Percentiles rank a stretch among this genome's conserved stretches.
Evolutionary conservation across 1,284 basidiomycete species (phyloP).

Genomic region (Golubevia sp.): DNA sequence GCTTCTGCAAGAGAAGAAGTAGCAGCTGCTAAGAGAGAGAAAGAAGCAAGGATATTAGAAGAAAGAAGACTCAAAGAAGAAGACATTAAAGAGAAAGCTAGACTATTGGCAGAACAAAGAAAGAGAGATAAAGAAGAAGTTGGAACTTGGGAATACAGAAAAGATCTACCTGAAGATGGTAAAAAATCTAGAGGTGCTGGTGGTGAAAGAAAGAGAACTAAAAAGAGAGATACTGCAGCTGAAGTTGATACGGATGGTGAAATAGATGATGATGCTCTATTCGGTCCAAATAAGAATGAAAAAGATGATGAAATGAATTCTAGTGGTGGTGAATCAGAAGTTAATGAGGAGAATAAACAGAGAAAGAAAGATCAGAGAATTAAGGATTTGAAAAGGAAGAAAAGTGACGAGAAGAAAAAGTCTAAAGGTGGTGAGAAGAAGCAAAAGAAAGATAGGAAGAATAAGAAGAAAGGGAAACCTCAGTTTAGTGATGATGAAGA

Average conservation of each 20-base stretch:
- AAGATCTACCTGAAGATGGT: no score
- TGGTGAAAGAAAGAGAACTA: no score
- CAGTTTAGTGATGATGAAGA: constrained; percentile 8
- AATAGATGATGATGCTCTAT: background rate
- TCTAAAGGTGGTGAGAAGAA: constrained; percentile 1
- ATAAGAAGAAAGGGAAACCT: constrained; percentile 9
- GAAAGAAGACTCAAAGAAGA: constrained; percentile 44
- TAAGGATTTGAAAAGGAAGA: constrained; percentile 7
- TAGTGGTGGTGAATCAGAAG: background rate
- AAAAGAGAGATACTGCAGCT: background rate
- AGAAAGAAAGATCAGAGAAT: background rate
- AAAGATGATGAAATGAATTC: constrained; percentile 3
- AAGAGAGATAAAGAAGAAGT: constrained; percentile 2
- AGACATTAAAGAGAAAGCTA: constrained; percentile 14
- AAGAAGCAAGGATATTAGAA: constrained; percentile 35
- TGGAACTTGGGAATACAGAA: no score
- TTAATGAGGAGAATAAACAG: background rate
- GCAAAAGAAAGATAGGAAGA: constrained; percentile 25
- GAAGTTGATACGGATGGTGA: background rate
- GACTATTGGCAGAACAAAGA: constrained; percentile 7
- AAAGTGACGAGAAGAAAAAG: background rate
- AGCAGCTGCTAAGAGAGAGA: constrained; percentile 3
- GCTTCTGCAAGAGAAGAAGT: constrained; percentile 37
- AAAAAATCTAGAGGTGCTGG: no score
- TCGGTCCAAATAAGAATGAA: no score